Percentiles rank a stretch among this genome's conserved stretches.
Conservation (phyloP, 768 basidiomycete species). For the Collybiopsis luxurians region DNA sequence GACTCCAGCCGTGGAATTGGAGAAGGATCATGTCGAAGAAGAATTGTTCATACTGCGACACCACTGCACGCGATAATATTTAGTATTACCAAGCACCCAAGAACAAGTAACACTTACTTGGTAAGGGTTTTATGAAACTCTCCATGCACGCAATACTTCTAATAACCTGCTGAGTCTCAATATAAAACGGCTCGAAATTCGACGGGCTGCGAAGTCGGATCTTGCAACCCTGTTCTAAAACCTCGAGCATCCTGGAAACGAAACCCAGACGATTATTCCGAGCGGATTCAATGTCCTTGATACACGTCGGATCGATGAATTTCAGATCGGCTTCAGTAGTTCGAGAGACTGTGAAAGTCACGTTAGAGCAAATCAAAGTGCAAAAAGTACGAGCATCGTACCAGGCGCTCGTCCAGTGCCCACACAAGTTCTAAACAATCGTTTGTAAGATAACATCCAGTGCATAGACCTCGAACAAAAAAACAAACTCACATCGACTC, state of each 20-base stretch:
- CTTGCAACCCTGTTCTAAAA: constrained; percentile 27
- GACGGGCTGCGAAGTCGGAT: constrained; percentile 24
- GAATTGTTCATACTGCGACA: constrained; percentile 39
- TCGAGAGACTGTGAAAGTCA: constrained; percentile 21
- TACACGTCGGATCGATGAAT: constrained; percentile 23
- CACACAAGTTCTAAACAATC: constrained; percentile 32
- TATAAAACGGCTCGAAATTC: constrained; percentile 30
- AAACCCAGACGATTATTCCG: constrained; percentile 38
- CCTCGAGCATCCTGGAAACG: constrained; percentile 29
- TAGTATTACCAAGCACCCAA: too few relatives aligned
- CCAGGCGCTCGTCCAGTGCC: constrained; percentile 38
- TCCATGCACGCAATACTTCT: constrained; percentile 32
- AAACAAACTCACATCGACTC: constrained; percentile 35
- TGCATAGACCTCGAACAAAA: background rate
- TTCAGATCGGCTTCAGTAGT: constrained; percentile 27
- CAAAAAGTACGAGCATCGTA: background rate
- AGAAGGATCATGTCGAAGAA: constrained; percentile 39
- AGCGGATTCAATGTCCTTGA: constrained; percentile 11
- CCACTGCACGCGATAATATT: too few relatives aligned
- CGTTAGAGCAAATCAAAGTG: background rate
- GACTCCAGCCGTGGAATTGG: constrained; percentile 37
- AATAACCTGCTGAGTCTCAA: constrained; percentile 28
- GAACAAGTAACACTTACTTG: constrained; percentile 29
- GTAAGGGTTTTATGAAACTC: constrained; percentile 33
- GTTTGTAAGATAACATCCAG: too few relatives aligned